Base-by-base conservation (phyloP, 192 early-diverging fungal species). In the Coemansia sp. region DNA sequence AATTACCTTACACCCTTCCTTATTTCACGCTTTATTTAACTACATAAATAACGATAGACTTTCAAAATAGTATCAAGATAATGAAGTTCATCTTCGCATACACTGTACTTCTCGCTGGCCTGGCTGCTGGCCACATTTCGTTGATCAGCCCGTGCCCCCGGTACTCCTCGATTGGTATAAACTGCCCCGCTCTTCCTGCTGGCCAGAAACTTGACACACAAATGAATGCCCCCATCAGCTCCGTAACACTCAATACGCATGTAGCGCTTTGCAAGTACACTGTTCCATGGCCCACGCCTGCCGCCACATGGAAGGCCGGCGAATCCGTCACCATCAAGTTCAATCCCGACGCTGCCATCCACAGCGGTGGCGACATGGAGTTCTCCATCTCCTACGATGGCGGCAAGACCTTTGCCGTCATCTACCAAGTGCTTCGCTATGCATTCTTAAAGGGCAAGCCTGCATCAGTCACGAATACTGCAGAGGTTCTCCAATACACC, bases 341-440 rank as follows among this genome's bases (percentile, higher is more conserved):
- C 60, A 56, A 53, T 20, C 30, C 46, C 0, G 72, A 75, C 25
- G 69, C 70, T 7, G 82, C 82, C 6, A 72, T 80, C 3, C 88
- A 87, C 60, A 82, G 75, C 39, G 88, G 88, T 33, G 90, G 90
- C 29, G 80, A 87, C 53, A 87, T 86, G 46, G 84, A 91, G 75
- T 88, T 91, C 68, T 75, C 87, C 4, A 59, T 91, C 12, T 86
- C 84, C 7, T 84, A n/a, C n/a, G n/a, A n/a, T n/a, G n/a, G n/a
- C n/a, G n/a, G n/a, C n/a, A n/a, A n/a, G n/a, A n/a, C 75, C 13
- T 87, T 81, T 73, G 86, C 85, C 0, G 85, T 86, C 1, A 40
- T 89, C 16, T 64, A 86, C 52, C 72, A 77, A 21, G 37, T 64
- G 13, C 43, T 83, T 20, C 48, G 65, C 1, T 28, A 53, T 20